Conservation (phyloP, 2,329 filamentous ascomycete species). For the Fusarium algeriense region DNA sequence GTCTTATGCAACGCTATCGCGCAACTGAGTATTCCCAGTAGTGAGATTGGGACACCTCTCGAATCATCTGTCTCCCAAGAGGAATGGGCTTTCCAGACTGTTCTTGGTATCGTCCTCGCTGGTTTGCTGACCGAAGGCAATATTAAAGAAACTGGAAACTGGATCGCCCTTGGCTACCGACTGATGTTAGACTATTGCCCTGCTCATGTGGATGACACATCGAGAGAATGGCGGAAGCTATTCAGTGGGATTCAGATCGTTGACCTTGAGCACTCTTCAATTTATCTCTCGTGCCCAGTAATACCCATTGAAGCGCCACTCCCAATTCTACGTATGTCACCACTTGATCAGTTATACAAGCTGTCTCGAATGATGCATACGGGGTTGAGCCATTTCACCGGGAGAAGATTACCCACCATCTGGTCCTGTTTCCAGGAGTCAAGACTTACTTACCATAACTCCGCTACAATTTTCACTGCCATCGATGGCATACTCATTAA, state of each 20-base stretch:
- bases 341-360: constrained; percentile 9
- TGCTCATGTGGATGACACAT: constrained; percentile 14
- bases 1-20: constrained; percentile 16
- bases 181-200: constrained; percentile 21
- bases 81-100: constrained; percentile 24
- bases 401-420: not conserved
- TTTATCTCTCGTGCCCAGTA: constrained; percentile 4
- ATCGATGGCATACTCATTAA: constrained; percentile 7
- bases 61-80: constrained; percentile 4
- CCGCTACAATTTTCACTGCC: constrained; percentile 1
- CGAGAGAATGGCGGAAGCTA: constrained; percentile 18
- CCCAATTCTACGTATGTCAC: constrained; percentile 3
- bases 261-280: constrained; percentile 19
- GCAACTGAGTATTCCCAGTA: constrained; percentile 14
- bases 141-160: constrained; percentile 13
- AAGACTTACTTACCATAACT: not conserved
- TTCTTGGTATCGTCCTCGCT: constrained; percentile 6
- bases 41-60: not conserved
- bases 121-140: constrained; percentile 8
- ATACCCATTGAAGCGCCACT: constrained; percentile 21
- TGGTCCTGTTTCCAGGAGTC: constrained; percentile 23
- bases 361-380: constrained; percentile 21
- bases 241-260: constrained; percentile 23
- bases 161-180: constrained; percentile 19
- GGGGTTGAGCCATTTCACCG: constrained; percentile 3